Evolutionary conservation across 108 stramenopile genomes (phyloP).

Genomic region (Pseudonitzschia multistriata): DNA sequence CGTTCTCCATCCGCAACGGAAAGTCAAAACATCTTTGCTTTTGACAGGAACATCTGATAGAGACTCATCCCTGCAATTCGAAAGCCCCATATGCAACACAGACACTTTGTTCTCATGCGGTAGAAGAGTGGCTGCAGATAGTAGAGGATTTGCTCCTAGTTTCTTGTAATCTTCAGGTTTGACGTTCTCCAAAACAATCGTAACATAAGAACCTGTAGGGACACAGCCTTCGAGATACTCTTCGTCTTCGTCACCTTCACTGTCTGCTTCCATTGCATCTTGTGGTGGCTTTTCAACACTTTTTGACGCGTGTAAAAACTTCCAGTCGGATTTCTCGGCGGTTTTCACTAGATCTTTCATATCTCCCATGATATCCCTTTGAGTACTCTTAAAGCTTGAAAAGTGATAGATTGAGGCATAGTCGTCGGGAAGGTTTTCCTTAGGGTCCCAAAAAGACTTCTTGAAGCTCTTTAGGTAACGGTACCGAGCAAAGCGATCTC

Average conservation of each 20-base stretch:
- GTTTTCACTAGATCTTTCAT: slow-evolving; percentile 65
- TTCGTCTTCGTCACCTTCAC: slow-evolving; percentile 63
- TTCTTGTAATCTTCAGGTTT: slow-evolving; percentile 38
- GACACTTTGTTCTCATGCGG: slow-evolving; percentile 94
- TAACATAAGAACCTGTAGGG: slow-evolving; percentile 85
- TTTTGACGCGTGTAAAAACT: slow-evolving; percentile 15
- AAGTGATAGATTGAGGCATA: slow-evolving; percentile 95
- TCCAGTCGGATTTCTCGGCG: slow-evolving; percentile 37
- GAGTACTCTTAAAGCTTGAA: slow-evolving; percentile 83
- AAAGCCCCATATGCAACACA: slow-evolving; percentile 94
- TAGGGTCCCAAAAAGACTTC: slow-evolving; percentile 93
- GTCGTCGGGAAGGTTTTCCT: slow-evolving; percentile 94
- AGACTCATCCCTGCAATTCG: slow-evolving; percentile 17
- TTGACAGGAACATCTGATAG: slow-evolving; percentile 63
- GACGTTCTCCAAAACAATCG: slow-evolving; percentile 77
- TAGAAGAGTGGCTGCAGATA: slow-evolving; percentile 83
- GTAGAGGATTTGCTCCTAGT: slow-evolving; percentile 48
- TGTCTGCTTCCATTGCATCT: slow-evolving; percentile 32
- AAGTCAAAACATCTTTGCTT: slow-evolving; percentile 89
- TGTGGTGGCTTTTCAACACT: slow-evolving; percentile 30
- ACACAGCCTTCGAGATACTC: slow-evolving; percentile 77
- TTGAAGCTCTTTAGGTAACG: slow-evolving; percentile 92
- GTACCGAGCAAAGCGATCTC: slow-evolving; percentile 95
- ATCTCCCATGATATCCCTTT: slow-evolving; percentile 73
- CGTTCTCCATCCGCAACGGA: slow-evolving; percentile 93